A percentile compares a stretch with the other conserved stretches of the same genome.
These are phyloP conservation scores for Fagopyrum homotropicum DNA, from an alignment of 148 eudicot species.

Conservation along the genomic window DNA sequence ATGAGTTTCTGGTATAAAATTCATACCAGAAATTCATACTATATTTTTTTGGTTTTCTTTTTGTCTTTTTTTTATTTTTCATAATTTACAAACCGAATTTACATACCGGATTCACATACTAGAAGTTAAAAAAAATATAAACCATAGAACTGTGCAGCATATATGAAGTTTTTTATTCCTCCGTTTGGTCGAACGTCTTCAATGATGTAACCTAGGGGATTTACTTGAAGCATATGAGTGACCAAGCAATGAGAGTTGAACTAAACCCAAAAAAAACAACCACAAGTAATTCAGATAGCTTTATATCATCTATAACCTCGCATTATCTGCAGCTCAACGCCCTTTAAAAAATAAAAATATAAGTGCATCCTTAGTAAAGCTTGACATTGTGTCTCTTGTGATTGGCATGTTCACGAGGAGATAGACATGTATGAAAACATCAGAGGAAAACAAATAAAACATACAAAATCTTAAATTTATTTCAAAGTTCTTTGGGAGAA, in stretches of 20 bases:
- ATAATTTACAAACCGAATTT: too few species aligned
- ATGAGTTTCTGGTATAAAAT: too few species aligned
- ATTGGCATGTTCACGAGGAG: slow-evolving; percentile 74
- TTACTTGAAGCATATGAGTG: background rate
- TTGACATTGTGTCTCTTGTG: slow-evolving; percentile 91
- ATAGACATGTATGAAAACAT: slow-evolving; percentile 40
- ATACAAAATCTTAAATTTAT: background rate
- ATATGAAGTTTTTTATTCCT: too few species aligned
- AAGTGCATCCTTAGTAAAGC: slow-evolving; percentile 41
- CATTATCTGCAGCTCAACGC: background rate
- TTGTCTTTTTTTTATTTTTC: too few species aligned
- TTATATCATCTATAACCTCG: background rate
- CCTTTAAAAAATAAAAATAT: background rate
- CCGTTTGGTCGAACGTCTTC: too few species aligned
- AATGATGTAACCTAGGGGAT: too few species aligned
- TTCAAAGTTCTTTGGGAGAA: background rate
- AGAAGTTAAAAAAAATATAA: too few species aligned
- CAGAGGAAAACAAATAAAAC: background rate
- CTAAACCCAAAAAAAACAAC: background rate
- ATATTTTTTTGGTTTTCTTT: too few species aligned
- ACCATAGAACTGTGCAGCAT: too few species aligned
- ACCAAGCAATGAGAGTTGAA: background rate
- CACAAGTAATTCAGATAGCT: background rate
- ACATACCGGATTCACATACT: too few species aligned
- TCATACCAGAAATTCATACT: too few species aligned